phyloP scores from a whole-genome alignment of 345 rosid genomes.

The Gossypium mustelinum region DNA sequence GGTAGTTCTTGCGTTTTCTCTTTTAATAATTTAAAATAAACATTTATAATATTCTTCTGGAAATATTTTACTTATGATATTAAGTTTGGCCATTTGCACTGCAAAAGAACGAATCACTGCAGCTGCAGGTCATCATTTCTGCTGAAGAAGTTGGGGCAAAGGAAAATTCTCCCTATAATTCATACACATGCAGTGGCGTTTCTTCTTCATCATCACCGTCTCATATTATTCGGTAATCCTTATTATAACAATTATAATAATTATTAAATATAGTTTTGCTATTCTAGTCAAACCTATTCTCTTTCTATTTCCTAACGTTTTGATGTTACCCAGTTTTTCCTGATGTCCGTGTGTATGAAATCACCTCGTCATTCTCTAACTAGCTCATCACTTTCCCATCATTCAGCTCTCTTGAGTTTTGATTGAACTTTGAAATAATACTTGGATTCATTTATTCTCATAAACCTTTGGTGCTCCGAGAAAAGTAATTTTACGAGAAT shows the following conservation, averaged over 20 bases:
- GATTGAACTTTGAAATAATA: slow-evolving; percentile 5
- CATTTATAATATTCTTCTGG: slow-evolving; percentile 3
- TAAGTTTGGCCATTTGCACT: slow-evolving; percentile 12
- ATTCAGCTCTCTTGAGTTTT: background rate
- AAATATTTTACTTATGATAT: slow-evolving; percentile 7
- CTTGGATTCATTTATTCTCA: background rate
- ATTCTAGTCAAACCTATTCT: background rate
- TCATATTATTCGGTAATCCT: slow-evolving; percentile 71
- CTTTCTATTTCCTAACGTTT: background rate
- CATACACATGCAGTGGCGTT: slow-evolving; percentile 58
- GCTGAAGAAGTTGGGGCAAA: slow-evolving; percentile 87
- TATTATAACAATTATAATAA: background rate
- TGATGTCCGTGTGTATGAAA: background rate
- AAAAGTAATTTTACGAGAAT: background rate
- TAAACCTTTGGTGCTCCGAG: background rate
- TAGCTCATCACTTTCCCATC: background rate
- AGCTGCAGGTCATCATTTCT: slow-evolving; percentile 60
- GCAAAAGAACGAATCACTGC: slow-evolving; percentile 56
- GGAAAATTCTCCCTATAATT: slow-evolving; percentile 79
- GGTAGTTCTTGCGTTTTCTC: slow-evolving; percentile 30
- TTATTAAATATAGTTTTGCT: background rate
- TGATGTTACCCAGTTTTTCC: background rate
- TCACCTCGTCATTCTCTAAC: background rate
- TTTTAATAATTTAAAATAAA: background rate
- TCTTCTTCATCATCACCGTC: slow-evolving; percentile 70